A percentile compares a stretch with the other conserved stretches of the same genome.
Conservation (phyloP, 2,329 filamentous ascomycete genomes). For the Didymella keratinophila region DNA sequence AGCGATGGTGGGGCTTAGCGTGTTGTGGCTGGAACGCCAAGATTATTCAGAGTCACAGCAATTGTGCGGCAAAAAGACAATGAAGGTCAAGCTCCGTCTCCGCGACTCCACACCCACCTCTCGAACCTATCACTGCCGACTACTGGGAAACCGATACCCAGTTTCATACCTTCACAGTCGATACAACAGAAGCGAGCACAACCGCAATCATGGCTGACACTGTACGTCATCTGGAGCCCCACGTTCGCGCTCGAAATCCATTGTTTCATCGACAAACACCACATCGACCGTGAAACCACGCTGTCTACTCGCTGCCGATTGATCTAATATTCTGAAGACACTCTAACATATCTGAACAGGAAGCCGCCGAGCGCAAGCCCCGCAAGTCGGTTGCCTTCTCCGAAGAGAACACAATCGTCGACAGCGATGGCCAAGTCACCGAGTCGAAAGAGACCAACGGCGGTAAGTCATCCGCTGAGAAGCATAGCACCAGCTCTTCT, state of each 20-base stretch:
- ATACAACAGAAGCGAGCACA: constrained; percentile 22
- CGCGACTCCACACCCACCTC: constrained; percentile 18
- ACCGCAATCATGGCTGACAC: constrained; percentile 63
- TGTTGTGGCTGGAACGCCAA: constrained; percentile 17
- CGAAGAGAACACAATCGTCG: constrained; percentile 85
- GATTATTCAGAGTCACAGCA: constrained; percentile 15
- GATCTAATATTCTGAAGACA: neutral
- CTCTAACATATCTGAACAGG: constrained; percentile 47
- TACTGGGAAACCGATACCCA: constrained; percentile 3
- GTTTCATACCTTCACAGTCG: constrained; percentile 9
- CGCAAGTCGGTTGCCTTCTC: constrained; percentile 96
- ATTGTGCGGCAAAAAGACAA: constrained; percentile 29
- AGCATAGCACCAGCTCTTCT: constrained; percentile 59
- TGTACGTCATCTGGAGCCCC: constrained; percentile 45
- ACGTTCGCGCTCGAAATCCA: constrained; percentile 35
- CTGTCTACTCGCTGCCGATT: neutral
- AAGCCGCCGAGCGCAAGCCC: constrained; percentile 68
- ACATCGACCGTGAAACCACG: neutral
- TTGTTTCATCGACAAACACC: constrained; percentile 6
- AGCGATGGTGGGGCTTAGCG: constrained; percentile 36
- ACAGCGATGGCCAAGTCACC: constrained; percentile 85
- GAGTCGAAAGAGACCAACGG: constrained; percentile 75
- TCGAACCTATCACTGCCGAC: constrained; percentile 15
- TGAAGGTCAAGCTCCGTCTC: constrained; percentile 21
- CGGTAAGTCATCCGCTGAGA: constrained; percentile 81